A percentile compares a stretch with the other conserved stretches of the same genome.
Evolutionary conservation across 2,329 filamentous ascomycete species (phyloP).

Genomic region (Albifimbria verrucaria): DNA sequence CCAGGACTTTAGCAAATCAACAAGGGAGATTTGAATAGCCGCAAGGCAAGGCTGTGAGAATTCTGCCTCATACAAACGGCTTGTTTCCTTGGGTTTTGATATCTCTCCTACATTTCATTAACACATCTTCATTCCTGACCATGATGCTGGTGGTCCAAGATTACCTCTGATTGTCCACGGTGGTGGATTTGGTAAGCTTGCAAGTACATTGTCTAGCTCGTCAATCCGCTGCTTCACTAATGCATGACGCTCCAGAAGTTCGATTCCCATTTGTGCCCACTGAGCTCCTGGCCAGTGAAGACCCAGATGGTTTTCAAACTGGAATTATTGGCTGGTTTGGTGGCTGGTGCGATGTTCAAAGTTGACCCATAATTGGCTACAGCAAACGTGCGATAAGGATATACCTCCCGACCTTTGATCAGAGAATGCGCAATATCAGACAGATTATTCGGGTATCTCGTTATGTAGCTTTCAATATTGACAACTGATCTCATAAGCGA

Average conservation of each 20-base stretch:
- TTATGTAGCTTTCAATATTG: not conserved
- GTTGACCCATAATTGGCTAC: not conserved
- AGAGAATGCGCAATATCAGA: not conserved
- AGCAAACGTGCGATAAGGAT: not conserved
- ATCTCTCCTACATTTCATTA: not conserved
- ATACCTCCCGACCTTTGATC: not conserved
- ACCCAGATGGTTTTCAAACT: constrained; percentile 13
- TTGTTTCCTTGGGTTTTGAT: not conserved
- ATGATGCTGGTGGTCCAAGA: not conserved
- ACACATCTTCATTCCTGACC: not conserved
- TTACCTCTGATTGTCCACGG: not conserved
- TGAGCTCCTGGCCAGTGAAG: constrained; percentile 31
- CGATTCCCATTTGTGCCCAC: constrained; percentile 25
- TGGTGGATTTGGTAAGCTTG: constrained; percentile 11
- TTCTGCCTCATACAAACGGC: constrained; percentile 10
- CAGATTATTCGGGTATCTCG: not conserved
- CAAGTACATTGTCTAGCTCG: constrained; percentile 4
- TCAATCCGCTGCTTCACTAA: constrained; percentile 24
- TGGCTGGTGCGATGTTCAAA: not conserved
- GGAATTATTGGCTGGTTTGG: constrained; percentile 1
- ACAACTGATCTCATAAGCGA: not conserved
- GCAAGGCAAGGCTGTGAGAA: constrained; percentile 31
- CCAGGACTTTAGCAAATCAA: constrained; percentile 30
- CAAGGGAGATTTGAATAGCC: constrained; percentile 34
- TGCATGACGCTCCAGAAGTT: constrained; percentile 22